Percentiles rank a stretch among this genome's conserved stretches.
These are phyloP conservation scores for Penicillium freii DNA, from an alignment of 2,329 filamentous ascomycete species.

Conservation along the genomic window DNA sequence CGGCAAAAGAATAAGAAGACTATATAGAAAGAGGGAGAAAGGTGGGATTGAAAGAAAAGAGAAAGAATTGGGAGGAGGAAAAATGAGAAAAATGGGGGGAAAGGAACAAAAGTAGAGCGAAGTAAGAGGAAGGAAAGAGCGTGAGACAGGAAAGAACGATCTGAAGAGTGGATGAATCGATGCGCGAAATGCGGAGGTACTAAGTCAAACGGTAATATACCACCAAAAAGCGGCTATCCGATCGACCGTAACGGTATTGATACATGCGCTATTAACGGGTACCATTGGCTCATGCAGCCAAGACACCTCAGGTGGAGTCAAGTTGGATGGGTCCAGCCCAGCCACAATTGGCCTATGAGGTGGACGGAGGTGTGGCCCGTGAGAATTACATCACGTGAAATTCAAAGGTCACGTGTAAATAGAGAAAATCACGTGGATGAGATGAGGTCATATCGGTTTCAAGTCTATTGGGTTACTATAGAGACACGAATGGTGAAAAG, in stretches of 20 bases:
- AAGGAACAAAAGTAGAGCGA: conserved; percentile 17
- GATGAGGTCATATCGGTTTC: conserved; percentile 1
- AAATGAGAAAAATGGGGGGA: conserved; percentile 14
- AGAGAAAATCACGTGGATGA: not conserved
- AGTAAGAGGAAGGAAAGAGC: conserved; percentile 18
- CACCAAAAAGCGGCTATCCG: conserved; percentile 9
- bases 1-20: conserved; percentile 6
- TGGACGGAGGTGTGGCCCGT: not conserved
- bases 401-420: not conserved
- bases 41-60: conserved; percentile 12
- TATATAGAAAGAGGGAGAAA: conserved; percentile 6
- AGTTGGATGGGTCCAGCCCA: not conserved
- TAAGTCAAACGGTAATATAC: conserved; percentile 14
- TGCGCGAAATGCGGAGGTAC: conserved; percentile 28
- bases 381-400: conserved; percentile 4
- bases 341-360: conserved; percentile 15
- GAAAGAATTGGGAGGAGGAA: conserved; percentile 14
- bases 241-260: conserved; percentile 16
- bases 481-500: conserved; percentile 17
- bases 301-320: conserved; percentile 1
- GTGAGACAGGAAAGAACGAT: conserved; percentile 15
- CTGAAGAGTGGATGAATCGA: conserved; percentile 24
- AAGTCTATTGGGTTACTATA: conserved; percentile 26
- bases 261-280: not conserved
- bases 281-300: conserved; percentile 4